Evolutionary conservation across 2,329 filamentous ascomycete species (phyloP).

Genomic region (Tricladium varicosporioides): DNA sequence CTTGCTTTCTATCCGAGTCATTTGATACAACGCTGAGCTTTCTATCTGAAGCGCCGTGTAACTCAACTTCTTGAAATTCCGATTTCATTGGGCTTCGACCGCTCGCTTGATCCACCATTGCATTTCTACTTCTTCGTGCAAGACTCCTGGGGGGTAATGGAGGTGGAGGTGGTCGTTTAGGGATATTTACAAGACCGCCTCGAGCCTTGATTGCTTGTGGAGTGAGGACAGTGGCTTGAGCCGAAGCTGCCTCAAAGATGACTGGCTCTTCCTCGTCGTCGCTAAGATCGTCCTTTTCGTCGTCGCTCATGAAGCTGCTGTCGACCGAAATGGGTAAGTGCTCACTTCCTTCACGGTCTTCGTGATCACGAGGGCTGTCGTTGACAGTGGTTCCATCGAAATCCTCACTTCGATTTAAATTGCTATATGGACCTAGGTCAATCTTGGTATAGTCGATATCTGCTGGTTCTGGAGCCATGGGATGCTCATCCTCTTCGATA

Average conservation of each 20-base stretch:
- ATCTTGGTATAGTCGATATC: slow-evolving; percentile 61
- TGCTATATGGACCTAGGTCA: slow-evolving; percentile 45
- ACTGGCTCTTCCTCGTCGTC: slow-evolving; percentile 59
- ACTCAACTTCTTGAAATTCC: slow-evolving; percentile 35
- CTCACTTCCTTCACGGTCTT: slow-evolving; percentile 25
- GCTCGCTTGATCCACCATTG: slow-evolving; percentile 28
- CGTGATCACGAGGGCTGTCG: slow-evolving; percentile 32
- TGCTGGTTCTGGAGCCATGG: slow-evolving; percentile 43
- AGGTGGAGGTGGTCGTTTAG: slow-evolving; percentile 74
- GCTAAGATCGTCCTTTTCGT: slow-evolving; percentile 46
- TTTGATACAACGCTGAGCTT: slow-evolving; percentile 11
- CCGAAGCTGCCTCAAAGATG: slow-evolving; percentile 64
- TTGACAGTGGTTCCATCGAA: slow-evolving; percentile 34
- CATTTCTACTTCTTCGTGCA: slow-evolving; percentile 38
- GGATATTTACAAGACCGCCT: slow-evolving; percentile 80
- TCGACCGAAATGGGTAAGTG: slow-evolving; percentile 37
- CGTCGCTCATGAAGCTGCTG: slow-evolving; percentile 38
- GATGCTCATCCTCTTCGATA: slow-evolving; percentile 32
- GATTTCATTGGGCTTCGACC: slow-evolving; percentile 24
- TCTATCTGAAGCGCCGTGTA: slow-evolving; percentile 20
- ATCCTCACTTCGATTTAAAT: slow-evolving; percentile 28
- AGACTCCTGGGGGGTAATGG: slow-evolving; percentile 72
- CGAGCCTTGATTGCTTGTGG: slow-evolving; percentile 53
- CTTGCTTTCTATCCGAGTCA: slow-evolving; percentile 3
- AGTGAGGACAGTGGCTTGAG: slow-evolving; percentile 55